Evolutionary conservation across 768 basidiomycete genomes (phyloP).

Genomic region (Suillus hirtellus): DNA sequence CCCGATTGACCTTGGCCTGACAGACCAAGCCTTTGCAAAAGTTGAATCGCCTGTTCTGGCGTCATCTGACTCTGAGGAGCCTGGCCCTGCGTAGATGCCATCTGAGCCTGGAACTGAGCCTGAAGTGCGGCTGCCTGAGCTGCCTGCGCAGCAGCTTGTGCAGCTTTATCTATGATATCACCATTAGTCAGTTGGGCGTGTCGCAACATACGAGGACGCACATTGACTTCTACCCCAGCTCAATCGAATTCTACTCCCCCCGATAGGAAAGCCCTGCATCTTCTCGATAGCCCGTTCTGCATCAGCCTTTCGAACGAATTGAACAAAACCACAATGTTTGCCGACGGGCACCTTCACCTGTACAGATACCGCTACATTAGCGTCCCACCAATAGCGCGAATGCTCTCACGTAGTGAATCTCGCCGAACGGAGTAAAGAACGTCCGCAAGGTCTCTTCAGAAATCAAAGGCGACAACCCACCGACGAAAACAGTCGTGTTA

Average conservation of each 20-base stretch:
- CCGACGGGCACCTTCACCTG: constrained; percentile 96
- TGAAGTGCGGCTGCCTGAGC: constrained; percentile 76
- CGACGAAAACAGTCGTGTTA: constrained; percentile 95
- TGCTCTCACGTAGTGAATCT: constrained; percentile 81
- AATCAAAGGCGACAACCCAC: constrained; percentile 84
- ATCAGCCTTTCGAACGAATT: constrained; percentile 89
- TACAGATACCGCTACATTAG: constrained; percentile 14
- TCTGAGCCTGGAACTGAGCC: constrained; percentile 38
- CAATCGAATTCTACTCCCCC: constrained; percentile 85
- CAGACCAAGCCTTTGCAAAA: constrained; percentile 57
- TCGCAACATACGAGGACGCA: constrained; percentile 27
- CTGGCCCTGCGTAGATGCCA: constrained; percentile 16
- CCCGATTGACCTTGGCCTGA: constrained; percentile 34
- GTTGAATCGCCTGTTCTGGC: constrained; percentile 61
- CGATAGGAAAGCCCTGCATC: constrained; percentile 96
- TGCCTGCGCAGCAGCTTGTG: constrained; percentile 84
- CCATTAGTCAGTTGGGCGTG: constrained; percentile 11
- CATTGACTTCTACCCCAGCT: constrained; percentile 96
- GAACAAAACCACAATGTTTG: constrained; percentile 95
- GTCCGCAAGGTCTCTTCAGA: constrained; percentile 89
- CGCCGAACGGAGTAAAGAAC: constrained; percentile 90
- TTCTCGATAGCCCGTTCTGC: constrained; percentile 92
- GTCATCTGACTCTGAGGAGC: constrained; percentile 40
- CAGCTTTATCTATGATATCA: constrained; percentile 70
- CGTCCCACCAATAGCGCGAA: constrained; percentile 7